Conservation (phyloP, 163 green algal genomes). For the Scenedesmus sp. region DNA sequence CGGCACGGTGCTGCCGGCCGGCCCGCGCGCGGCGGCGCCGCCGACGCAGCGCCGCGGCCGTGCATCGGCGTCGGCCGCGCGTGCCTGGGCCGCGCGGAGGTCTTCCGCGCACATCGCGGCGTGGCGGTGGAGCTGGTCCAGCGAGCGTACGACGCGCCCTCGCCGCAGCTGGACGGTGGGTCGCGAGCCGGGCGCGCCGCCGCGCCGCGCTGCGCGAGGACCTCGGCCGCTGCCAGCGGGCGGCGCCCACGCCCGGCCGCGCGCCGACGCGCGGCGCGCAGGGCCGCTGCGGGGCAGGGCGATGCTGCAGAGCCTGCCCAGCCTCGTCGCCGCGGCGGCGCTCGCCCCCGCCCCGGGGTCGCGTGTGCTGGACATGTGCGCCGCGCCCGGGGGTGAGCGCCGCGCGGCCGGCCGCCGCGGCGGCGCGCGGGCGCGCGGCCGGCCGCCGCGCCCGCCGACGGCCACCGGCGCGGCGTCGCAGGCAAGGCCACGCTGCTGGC, state of each 20-base stretch:
- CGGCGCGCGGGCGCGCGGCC: too few relatives aligned
- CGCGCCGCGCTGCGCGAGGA: too few relatives aligned
- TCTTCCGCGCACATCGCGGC: constrained; percentile 62
- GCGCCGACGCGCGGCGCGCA: too few relatives aligned
- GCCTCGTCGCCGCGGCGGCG: constrained; percentile 75
- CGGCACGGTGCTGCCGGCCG: constrained; percentile 37
- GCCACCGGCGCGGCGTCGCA: too few relatives aligned
- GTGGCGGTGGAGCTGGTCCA: constrained; percentile 69
- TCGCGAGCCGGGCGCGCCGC: too few relatives aligned
- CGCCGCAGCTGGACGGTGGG: background rate
- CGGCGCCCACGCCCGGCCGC: too few relatives aligned
- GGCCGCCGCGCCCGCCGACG: too few relatives aligned
- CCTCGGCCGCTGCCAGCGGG: too few relatives aligned
- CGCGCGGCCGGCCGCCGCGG: too few relatives aligned
- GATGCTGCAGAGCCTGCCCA: constrained; percentile 93
- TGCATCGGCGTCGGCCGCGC: constrained; percentile 49
- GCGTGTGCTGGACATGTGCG: constrained; percentile 89
- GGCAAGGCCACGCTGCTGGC: constrained; percentile 92
- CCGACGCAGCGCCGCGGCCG: background rate
- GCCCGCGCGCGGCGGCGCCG: background rate
- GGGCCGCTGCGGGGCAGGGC: constrained; percentile 58
- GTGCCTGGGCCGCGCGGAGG: constrained; percentile 44
- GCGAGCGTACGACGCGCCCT: constrained; percentile 66
- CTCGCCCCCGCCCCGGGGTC: constrained; percentile 71
- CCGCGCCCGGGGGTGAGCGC: too few relatives aligned